A percentile compares a stretch with the other conserved stretches of the same genome.
Evolutionary conservation across 2,329 filamentous ascomycete species (phyloP).

Genomic region (Botrytis porri): DNA sequence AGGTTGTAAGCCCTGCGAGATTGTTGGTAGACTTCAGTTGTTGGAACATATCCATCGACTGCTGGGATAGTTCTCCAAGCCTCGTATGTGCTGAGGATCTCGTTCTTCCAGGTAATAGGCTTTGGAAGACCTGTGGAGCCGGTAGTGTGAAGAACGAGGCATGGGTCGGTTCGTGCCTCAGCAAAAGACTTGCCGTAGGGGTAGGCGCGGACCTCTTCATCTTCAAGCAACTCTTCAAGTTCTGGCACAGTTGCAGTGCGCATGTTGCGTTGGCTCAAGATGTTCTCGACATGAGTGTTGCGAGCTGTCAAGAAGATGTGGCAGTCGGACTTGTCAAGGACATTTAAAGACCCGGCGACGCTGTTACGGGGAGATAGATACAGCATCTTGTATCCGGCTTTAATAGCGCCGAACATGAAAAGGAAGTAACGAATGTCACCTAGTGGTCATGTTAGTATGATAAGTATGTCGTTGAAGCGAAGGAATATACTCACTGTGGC

Average conservation of each 20-base stretch:
- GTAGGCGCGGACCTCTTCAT: conserved; percentile 25
- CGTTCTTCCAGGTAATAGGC: conserved; percentile 36
- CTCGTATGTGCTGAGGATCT: conserved; percentile 31
- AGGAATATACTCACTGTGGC: conserved; percentile 14
- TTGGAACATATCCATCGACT: conserved; percentile 60
- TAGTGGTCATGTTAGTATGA: background rate
- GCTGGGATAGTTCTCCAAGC: conserved; percentile 27
- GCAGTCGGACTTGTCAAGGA: conserved; percentile 39
- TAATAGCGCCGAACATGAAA: conserved; percentile 36
- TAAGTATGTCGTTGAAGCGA: background rate
- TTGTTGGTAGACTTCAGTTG: conserved; percentile 60
- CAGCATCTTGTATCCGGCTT: conserved; percentile 40
- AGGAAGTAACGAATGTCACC: conserved; percentile 29
- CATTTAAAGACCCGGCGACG: conserved; percentile 37
- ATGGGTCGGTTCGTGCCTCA: conserved; percentile 40
- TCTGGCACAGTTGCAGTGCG: conserved; percentile 29
- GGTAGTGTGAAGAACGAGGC: conserved; percentile 44
- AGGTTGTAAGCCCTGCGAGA: conserved; percentile 26
- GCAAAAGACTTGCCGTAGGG: conserved; percentile 39
- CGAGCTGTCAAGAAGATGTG: conserved; percentile 23
- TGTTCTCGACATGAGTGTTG: conserved; percentile 24
- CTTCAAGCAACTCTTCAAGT: conserved; percentile 37
- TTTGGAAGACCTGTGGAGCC: conserved; percentile 46
- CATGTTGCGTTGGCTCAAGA: conserved; percentile 22
- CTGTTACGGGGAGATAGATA: conserved; percentile 42